Evolutionary conservation across 1,284 basidiomycete species (phyloP).

Genomic region (Pyrrhoderma lamaoense): DNA sequence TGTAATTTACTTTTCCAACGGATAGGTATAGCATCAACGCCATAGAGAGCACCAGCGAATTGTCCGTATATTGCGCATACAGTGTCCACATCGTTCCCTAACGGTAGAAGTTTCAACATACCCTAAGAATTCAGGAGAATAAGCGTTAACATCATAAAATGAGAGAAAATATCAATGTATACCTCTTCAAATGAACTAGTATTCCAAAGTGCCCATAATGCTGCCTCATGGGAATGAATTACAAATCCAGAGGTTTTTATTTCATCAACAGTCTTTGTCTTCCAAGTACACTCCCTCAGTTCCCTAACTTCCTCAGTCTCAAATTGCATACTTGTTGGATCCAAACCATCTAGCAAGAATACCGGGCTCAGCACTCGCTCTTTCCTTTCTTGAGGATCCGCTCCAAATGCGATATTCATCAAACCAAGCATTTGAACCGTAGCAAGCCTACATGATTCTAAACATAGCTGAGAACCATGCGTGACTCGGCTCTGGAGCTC

Average conservation of each 20-base stretch:
- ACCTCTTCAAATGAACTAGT: constrained; percentile 13
- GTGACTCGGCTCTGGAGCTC: constrained; percentile 5
- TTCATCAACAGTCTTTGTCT: constrained; percentile 6
- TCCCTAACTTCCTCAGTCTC: constrained; percentile 7
- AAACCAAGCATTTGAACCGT: constrained; percentile 6
- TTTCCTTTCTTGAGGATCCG: constrained; percentile 6
- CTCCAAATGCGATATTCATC: background rate
- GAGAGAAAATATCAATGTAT: background rate
- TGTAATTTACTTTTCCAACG: constrained; percentile 8
- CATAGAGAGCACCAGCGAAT: constrained; percentile 12
- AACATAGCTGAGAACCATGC: constrained; percentile 8
- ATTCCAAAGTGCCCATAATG: constrained; percentile 14
- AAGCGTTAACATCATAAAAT: background rate
- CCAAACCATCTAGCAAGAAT: constrained; percentile 2
- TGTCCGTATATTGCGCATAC: constrained; percentile 15
- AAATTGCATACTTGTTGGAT: background rate
- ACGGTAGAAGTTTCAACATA: constrained; percentile 12
- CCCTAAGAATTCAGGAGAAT: constrained; percentile 5
- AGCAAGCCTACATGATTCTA: constrained; percentile 10
- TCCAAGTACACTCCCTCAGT: constrained; percentile 9
- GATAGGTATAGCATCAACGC: constrained; percentile 9
- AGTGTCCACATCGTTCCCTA: constrained; percentile 13
- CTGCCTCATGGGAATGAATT: constrained; percentile 15
- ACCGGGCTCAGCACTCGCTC: background rate
- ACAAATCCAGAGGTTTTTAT: constrained; percentile 14